These are phyloP conservation scores for Aurantiochytrium sp. DNA, from an alignment of 108 stramenopile genomes.

Conservation along the genomic window DNA sequence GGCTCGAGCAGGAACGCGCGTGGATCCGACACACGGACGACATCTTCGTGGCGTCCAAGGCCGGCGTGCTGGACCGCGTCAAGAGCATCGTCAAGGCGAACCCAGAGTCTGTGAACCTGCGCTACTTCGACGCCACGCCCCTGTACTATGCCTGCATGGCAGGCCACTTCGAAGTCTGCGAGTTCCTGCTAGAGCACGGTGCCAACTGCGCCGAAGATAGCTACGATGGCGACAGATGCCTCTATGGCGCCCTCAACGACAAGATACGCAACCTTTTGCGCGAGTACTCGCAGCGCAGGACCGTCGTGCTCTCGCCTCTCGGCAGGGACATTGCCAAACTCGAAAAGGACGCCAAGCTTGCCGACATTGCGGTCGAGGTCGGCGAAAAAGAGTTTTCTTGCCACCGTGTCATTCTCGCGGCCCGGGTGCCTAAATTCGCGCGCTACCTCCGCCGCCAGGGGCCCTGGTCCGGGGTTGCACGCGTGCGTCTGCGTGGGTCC, in stretches of 20 bases:
- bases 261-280: not conserved
- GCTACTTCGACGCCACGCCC: slow-evolving; percentile 4
- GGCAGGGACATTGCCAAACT: not conserved
- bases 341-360: not conserved
- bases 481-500: not conserved
- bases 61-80: not conserved
- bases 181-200: not conserved
- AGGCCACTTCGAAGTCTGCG: not conserved
- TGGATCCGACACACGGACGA: not conserved
- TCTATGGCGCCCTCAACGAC: slow-evolving; percentile 21
- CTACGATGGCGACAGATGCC: not conserved
- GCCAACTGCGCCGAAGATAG: not conserved
- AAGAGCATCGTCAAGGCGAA: not conserved
- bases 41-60: not conserved
- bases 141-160: not conserved
- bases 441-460: not conserved
- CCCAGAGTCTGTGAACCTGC: not conserved
- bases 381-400: not conserved
- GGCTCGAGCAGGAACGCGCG: not conserved
- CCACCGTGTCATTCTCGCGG: not conserved
- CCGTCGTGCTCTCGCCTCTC: not conserved
- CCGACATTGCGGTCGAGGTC: not conserved
- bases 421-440: not conserved
- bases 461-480: not conserved
- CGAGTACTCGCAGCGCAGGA: not conserved